Evolutionary conservation across 2,329 filamentous ascomycete species (phyloP).

Genomic region (Botrytis aclada): DNA sequence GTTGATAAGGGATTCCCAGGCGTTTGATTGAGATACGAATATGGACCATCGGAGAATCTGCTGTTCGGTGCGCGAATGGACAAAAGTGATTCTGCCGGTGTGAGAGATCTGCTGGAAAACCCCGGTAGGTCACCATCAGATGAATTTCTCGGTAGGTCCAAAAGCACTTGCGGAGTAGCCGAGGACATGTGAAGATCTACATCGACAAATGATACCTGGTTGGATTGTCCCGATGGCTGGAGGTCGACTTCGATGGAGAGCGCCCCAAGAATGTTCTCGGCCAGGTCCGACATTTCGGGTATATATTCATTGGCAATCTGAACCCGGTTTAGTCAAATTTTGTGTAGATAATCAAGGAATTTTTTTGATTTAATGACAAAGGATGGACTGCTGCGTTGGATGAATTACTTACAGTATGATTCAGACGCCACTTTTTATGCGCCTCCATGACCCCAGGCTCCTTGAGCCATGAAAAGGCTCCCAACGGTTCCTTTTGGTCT

Average conservation of each 20-base stretch:
- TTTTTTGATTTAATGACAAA: not conserved
- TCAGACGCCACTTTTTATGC: slow-evolving; percentile 31
- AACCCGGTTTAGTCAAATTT: not conserved
- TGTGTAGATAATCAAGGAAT: not conserved
- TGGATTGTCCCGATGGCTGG: not conserved
- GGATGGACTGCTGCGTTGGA: not conserved
- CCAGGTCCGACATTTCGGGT: not conserved
- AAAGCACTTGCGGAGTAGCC: not conserved
- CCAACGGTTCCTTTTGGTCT: slow-evolving; percentile 26
- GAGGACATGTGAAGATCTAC: not conserved
- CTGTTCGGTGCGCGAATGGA: not conserved
- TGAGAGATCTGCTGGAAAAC: slow-evolving; percentile 14
- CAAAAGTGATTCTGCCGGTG: slow-evolving; percentile 9
- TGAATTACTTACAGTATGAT: slow-evolving; percentile 23
- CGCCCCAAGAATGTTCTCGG: not conserved
- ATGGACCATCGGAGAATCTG: slow-evolving; percentile 15
- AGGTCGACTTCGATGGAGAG: slow-evolving; percentile 17
- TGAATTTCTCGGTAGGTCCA: not conserved
- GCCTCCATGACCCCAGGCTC: slow-evolving; percentile 32
- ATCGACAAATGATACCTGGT: not conserved
- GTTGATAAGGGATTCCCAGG: slow-evolving; percentile 38
- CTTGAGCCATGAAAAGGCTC: slow-evolving; percentile 35
- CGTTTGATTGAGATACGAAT: slow-evolving; percentile 5
- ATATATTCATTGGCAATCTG: slow-evolving; percentile 17
- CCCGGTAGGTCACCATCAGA: not conserved